These are phyloP conservation scores for Globisporangium mamillatum DNA, from an alignment of 352 stramenopile species.

Conservation along the genomic window DNA sequence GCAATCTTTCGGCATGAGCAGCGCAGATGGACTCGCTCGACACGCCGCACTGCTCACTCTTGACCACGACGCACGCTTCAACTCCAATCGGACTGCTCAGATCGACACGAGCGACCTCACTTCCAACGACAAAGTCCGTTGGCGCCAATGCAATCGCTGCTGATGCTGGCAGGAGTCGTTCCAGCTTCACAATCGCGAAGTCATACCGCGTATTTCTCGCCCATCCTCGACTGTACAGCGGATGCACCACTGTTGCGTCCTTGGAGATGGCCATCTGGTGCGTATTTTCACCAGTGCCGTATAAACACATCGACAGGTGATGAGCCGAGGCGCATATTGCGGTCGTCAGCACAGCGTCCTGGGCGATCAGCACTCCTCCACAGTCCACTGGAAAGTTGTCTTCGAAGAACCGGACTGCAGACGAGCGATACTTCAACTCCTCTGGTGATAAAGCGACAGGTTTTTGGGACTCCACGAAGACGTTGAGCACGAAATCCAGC, in stretches of 20 bases:
- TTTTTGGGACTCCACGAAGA: not conserved
- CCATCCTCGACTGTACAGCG: not conserved
- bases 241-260: not conserved
- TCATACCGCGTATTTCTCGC: not conserved
- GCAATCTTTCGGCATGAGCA: not conserved
- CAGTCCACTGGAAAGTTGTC: not conserved
- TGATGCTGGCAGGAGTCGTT: not conserved
- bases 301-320: not conserved
- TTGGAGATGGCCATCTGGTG: not conserved
- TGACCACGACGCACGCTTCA: not conserved
- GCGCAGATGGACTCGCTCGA: not conserved
- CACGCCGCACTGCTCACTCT: too few species aligned
- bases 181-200: conserved; percentile 3
- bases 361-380: conserved; percentile 4
- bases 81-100: not conserved
- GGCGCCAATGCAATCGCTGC: not conserved
- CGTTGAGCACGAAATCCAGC: not conserved
- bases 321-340: not conserved
- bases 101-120: not conserved
- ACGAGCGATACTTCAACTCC: not conserved
- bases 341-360: conserved; percentile 1
- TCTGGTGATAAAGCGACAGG: not conserved
- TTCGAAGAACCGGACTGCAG: not conserved
- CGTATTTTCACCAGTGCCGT: not conserved
- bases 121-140: not conserved